Base-by-base conservation (phyloP, 805 yeast species). In the Kluyveromyces starmeri region DNA sequence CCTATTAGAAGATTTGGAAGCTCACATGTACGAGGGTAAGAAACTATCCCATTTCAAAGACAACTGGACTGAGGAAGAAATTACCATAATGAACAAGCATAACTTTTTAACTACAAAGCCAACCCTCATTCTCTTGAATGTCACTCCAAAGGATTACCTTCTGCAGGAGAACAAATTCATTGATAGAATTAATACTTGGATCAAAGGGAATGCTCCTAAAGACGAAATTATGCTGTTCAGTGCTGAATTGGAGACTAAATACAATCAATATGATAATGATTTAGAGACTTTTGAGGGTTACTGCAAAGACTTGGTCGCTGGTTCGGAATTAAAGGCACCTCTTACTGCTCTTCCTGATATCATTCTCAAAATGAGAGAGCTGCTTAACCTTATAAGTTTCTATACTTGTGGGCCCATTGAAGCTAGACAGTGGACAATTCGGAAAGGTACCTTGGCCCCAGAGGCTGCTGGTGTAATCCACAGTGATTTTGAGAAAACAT, bases 381-480 rank as follows among this genome's bases (percentile, higher is more conserved):
- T 74, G 38, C 65, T 86, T 39, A 73, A 77, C 35, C 65, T 86
- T 53, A 82, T 84, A 15, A 81, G 94, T 26, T 86, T 73, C 58
- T 86, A 80, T 62, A 86, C 96, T 0, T 83, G 94, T 53, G 96
- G 96, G 19, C 77, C 78, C 17, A 66, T 69, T 34, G 95, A 86
- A 59, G 88, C 82, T 7, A 67, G 89, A 50, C 94, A 86, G 56
- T 86, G 96, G 96, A 81, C 86, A 12, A 68, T 86, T 36, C 70
- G 88, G 52, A 66, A 67, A 34, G 83, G 85, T 20, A 71, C 81
- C 12, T 71, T 74, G 23, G 95, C 94, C 2, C 88, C 89, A 24
- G 83, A 83, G 42, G 95, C 94, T 2, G 96, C 96, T 1, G 94
- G 88, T 15, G 78, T 80, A 21, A 86, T 86, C 40, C 96, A 86